Evolutionary conservation across 257 asterid species (phyloP).

Genomic region (Nicotiana paniculata): DNA sequence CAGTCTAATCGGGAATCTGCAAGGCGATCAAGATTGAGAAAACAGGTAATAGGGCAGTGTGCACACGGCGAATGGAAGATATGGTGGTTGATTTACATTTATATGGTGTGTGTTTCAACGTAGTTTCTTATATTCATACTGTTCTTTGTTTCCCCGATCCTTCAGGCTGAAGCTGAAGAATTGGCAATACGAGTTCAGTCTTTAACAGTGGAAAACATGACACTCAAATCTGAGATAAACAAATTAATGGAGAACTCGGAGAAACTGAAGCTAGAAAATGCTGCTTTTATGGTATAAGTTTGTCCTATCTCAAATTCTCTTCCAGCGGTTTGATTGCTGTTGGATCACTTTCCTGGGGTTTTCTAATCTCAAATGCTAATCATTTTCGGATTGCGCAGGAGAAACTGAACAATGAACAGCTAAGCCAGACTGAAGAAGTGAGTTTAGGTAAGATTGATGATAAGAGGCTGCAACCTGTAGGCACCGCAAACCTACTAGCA

Average conservation of each 20-base stretch:
- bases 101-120: not conserved
- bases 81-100: not conserved
- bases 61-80: not conserved
- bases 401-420: conserved; percentile 40
- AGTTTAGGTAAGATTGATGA: conserved; percentile 35
- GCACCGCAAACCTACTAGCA: conserved; percentile 74
- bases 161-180: conserved; percentile 93
- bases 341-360: not conserved
- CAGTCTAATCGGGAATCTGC: conserved; percentile 99
- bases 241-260: conserved; percentile 53
- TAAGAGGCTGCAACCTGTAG: conserved; percentile 48
- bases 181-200: conserved; percentile 65
- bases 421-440: conserved; percentile 27
- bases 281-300: conserved; percentile 47
- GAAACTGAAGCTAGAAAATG: conserved; percentile 67
- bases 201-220: conserved; percentile 57
- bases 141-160: not conserved
- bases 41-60: conserved; percentile 49
- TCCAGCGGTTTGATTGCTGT: not conserved
- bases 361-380: not conserved
- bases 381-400: conserved; percentile 37
- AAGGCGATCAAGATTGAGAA: conserved; percentile 92
- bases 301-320: not conserved
- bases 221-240: conserved; percentile 66
- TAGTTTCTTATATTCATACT: not conserved